Conservation (phyloP, 1,139 yeast species). For the Hemisphaericaspora subhashii region DNA sequence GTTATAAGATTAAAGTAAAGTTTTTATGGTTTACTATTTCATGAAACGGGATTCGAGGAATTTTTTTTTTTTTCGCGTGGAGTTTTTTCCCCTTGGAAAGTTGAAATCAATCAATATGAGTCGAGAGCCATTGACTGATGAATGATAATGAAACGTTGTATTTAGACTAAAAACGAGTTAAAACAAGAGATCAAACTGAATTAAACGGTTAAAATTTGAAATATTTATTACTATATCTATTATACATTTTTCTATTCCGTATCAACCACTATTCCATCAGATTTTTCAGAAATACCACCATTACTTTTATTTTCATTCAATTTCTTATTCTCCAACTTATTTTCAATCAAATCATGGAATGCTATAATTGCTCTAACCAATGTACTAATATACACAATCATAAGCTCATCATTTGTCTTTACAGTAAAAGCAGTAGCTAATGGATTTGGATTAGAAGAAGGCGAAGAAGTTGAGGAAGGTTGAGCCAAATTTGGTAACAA, state of each 20-base stretch:
- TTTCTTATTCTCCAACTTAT: slow-evolving; percentile 81
- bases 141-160: no score
- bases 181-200: neutral
- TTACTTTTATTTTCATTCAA: slow-evolving; percentile 36
- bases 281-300: neutral
- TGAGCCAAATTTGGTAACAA: slow-evolving; percentile 75
- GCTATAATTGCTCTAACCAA: slow-evolving; percentile 94
- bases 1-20: no score
- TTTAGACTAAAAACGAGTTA: no score
- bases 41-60: neutral
- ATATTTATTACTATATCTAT: no score
- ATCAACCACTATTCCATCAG: slow-evolving; percentile 1
- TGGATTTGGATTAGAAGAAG: slow-evolving; percentile 39
- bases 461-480: slow-evolving; percentile 19
- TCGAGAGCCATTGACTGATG: no score
- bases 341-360: slow-evolving; percentile 94
- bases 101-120: no score
- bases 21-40: neutral
- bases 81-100: neutral
- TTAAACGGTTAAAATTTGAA: no score
- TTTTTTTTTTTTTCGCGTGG: neutral
- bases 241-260: neutral
- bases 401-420: slow-evolving; percentile 92
- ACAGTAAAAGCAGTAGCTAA: slow-evolving; percentile 81
- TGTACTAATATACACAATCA: slow-evolving; percentile 88